phyloP scores from a whole-genome alignment of 306 rosid genomes.

The Urtica urens region DNA sequence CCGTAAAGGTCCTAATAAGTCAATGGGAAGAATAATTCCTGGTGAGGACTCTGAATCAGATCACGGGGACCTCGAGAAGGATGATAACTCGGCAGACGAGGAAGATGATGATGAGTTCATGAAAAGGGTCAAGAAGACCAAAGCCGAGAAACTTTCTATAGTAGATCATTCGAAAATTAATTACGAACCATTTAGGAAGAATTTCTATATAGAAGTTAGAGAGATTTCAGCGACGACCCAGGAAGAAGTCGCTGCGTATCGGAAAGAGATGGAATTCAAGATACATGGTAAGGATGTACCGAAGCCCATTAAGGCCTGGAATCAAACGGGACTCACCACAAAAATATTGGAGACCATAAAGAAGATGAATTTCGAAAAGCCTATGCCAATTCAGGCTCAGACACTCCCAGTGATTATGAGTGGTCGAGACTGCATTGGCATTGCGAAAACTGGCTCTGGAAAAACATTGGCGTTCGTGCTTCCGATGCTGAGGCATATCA shows the following conservation, averaged over 20 bases:
- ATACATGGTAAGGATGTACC: constrained; percentile 95
- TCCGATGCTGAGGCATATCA: constrained; percentile 96
- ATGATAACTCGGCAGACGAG: constrained; percentile 51
- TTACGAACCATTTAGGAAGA: constrained; percentile 59
- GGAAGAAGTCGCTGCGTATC: constrained; percentile 56
- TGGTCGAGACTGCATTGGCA: constrained; percentile 90
- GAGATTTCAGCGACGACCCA: constrained; percentile 58
- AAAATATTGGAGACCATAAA: constrained; percentile 80
- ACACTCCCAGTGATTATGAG: constrained; percentile 87
- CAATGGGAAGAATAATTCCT: constrained; percentile 79
- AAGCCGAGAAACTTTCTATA: constrained; percentile 82
- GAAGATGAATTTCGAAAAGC: constrained; percentile 66
- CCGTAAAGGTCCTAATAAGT: constrained; percentile 51
- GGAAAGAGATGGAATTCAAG: constrained; percentile 81
- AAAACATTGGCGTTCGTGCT: constrained; percentile 92
- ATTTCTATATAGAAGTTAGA: constrained; percentile 64
- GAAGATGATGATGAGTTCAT: constrained; percentile 93
- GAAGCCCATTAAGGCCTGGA: constrained; percentile 82
- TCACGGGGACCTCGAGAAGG: constrained; percentile 52
- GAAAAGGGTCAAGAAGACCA: constrained; percentile 93
- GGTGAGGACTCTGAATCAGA: constrained; percentile 92
- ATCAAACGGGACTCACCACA: constrained; percentile 88
- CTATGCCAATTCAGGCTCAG: constrained; percentile 93
- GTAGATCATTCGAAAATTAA: constrained; percentile 95
- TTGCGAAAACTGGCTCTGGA: constrained; percentile 97